Evolutionary conservation across 2,329 filamentous ascomycete species (phyloP), one percentile per base, ranked within the genome.

Genomic region (Pseudocercospora vitis): DNA sequence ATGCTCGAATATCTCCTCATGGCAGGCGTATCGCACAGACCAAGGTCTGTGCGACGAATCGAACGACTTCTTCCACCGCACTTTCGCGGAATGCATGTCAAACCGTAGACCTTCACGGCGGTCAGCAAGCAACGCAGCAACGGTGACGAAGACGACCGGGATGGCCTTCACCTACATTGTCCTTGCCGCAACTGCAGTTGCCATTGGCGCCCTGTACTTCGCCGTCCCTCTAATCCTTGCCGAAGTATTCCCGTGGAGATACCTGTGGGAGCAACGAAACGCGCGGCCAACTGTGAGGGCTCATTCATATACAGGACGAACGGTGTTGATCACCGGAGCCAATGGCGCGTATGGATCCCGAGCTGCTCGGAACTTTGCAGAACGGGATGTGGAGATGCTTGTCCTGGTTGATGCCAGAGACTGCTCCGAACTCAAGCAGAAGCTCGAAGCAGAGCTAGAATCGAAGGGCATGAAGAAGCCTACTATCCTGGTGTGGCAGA

Each of bases 331-430:
- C 28, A 55, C 52, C 2, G 53, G 53, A 37, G 53, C 53, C 8
- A 42, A 53, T 32, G 53, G 53, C 9, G 53, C 53, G 4, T 56
- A 48, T 21, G 53, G 53, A 2, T 56, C 53, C 3, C n/a, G 53
- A 37, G 53, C 50, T 3, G 53, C 53, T 2, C 48, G 48, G n/a
- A 35, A 49, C 16, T 53, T 56, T 11, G 53, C 53, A 4, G 8
- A 24, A 4, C 49, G 50, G 16, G 46, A 47, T 11, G 50, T 48
- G 9, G 53, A 56, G 21, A 53, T 24, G 7, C 14, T 56, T 14
- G 50, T 52, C 6, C 37, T 56, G 33, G 53, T 56, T 7, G 53
- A 56, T 40, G 50, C 48, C n/a, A 32, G 23, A 16, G 53, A 56
- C 45, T 56, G 53, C 26, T 32, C 50, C 4, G 50, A 19, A 4